Evolutionary conservation across 2,329 filamentous ascomycete species (phyloP).

Genomic region (Ustilaginoidea virens): DNA sequence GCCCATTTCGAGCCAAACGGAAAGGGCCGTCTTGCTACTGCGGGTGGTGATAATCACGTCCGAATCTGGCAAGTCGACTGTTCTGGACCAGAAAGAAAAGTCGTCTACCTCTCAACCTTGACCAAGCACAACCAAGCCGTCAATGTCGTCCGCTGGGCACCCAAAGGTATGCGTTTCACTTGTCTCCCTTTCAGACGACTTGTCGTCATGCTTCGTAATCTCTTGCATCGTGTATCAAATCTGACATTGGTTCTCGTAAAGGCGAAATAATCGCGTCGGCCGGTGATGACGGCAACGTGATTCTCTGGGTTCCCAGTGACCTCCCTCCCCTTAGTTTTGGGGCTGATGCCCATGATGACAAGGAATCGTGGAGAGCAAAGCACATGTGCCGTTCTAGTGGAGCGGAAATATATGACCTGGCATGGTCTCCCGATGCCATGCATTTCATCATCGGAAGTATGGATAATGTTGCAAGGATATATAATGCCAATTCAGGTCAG

Average conservation of each 20-base stretch:
- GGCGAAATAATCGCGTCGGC: constrained; percentile 89
- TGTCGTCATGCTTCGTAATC: too few species aligned
- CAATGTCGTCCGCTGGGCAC: constrained; percentile 93
- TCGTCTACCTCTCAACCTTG: constrained; percentile 83
- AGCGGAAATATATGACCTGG: constrained; percentile 93
- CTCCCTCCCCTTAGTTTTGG: constrained; percentile 55
- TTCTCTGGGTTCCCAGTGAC: constrained; percentile 89
- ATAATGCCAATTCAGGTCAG: constrained; percentile 80
- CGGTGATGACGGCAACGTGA: constrained; percentile 92
- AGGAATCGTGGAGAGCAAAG: constrained; percentile 92
- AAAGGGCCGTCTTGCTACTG: constrained; percentile 83
- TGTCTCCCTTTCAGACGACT: not conserved
- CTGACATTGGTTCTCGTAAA: too few species aligned
- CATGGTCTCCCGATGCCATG: constrained; percentile 92
- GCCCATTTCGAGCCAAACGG: constrained; percentile 90
- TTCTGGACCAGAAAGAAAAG: constrained; percentile 72
- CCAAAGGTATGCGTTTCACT: constrained; percentile 50
- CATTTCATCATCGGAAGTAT: constrained; percentile 99
- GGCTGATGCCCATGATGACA: constrained; percentile 77
- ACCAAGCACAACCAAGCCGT: constrained; percentile 92
- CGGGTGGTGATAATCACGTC: constrained; percentile 92
- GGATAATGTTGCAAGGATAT: constrained; percentile 96
- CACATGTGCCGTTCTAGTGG: constrained; percentile 95
- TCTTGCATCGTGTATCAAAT: not conserved
- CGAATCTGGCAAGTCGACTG: constrained; percentile 84